Base-by-base conservation (phyloP, 2,329 filamentous ascomycete genomes). In the Trichoderma sp. region DNA sequence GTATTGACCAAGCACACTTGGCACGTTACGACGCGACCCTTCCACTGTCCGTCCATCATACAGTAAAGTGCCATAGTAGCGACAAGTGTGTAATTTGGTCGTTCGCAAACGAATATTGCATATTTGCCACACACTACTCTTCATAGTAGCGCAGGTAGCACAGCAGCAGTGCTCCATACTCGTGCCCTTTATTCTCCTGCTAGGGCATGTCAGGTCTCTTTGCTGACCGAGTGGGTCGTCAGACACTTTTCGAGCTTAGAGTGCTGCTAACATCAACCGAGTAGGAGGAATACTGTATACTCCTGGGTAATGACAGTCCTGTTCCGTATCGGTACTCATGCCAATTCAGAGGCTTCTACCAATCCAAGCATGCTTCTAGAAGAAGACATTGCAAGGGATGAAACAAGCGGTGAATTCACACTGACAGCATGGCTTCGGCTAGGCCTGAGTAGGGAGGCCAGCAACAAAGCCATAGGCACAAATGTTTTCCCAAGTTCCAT, bases 191-290 rank as follows among this genome's bases (percentile, higher is more conserved):
- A 3, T 64, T n/a, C 60, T 64, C 13, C 60, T 65, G 37, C 21
- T 53, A 63, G 33, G 24, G 47, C 49, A 64, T 49, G 53, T 29
- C 53, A 47, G 63, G 63, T 59, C 40, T 67, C 63, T 67, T 66
- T 67, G 63, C 63, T 67, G 53, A 67, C 63, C 8, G 55, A 33
- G 63, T 67, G 52, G 63, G 63, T 37, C 53, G 63, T 67, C 63
- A 67, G 55, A 67, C 40, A 29, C 19, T 11, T 59, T 59, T 59
- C 35, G 57, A 59, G 57, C 14, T 43, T 40, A 43, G 35, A 52
- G 40, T 40, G 63, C 55, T 29, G 40, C 63, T 40, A 67, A 24
- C 55, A 52, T 58, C 53, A 66, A 49, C 53, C 53, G 53, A 43
- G 53, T 21, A 49, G n/a, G 19, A 49, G 47, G 19, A 49, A 49